phyloP scores from a whole-genome alignment of 139 green algal species.

The Coelastrella sp. region DNA sequence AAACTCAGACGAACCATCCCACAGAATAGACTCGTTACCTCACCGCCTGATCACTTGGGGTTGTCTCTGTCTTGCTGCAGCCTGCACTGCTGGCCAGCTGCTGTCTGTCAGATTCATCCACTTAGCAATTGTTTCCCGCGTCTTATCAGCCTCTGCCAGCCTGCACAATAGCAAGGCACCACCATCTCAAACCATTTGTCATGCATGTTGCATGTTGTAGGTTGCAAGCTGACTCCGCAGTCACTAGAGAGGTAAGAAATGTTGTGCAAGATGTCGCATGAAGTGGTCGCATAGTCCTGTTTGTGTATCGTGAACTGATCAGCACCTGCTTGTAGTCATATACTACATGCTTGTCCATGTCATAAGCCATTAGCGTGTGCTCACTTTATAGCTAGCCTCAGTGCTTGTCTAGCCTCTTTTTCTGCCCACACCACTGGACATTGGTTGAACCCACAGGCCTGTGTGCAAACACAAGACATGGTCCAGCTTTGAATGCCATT shows the following conservation, averaged over 20 bases:
- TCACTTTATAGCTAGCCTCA: constrained; percentile 42
- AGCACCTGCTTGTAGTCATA: not conserved
- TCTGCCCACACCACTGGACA: constrained; percentile 45
- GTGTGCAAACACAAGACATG: not conserved
- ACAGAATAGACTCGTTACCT: too few relatives aligned
- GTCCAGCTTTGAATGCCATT: not conserved
- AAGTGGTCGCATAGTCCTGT: too few relatives aligned
- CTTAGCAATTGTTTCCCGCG: not conserved
- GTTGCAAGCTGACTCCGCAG: too few relatives aligned
- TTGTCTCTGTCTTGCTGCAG: constrained; percentile 16
- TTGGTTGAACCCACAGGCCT: constrained; percentile 42
- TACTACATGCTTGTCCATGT: not conserved
- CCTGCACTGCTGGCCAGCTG: not conserved
- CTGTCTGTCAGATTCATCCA: not conserved
- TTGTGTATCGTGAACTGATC: not conserved
- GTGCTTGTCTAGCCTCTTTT: constrained; percentile 22
- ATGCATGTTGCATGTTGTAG: too few relatives aligned
- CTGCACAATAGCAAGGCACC: not conserved
- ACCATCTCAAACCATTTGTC: not conserved
- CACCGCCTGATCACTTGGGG: too few relatives aligned
- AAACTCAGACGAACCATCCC: too few relatives aligned
- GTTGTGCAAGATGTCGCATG: too few relatives aligned
- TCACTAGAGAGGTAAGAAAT: too few relatives aligned
- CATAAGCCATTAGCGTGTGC: not conserved
- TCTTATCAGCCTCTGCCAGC: not conserved